phyloP scores from a whole-genome alignment of 768 basidiomycete genomes.

The Kwoniella shandongensis region DNA sequence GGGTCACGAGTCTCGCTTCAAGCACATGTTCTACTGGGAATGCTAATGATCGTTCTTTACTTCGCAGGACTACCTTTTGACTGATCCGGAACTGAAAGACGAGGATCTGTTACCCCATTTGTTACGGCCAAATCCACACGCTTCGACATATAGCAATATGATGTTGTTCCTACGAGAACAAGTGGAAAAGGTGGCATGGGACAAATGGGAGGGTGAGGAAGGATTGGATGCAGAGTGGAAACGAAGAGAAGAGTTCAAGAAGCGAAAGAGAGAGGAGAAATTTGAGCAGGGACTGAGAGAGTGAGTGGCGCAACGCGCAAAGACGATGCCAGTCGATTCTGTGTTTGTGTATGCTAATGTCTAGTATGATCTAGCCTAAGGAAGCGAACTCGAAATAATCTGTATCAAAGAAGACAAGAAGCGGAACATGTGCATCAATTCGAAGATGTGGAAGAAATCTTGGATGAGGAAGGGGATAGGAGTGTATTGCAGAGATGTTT shows the following conservation, averaged over 20 bases:
- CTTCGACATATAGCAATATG: conserved; percentile 96
- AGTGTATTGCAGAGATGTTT: conserved; percentile 67
- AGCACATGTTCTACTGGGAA: background rate
- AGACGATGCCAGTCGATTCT: background rate
- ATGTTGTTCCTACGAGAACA: conserved; percentile 94
- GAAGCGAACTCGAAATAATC: conserved; percentile 78
- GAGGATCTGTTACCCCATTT: conserved; percentile 88
- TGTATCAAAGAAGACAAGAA: conserved; percentile 84
- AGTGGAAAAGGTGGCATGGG: conserved; percentile 88
- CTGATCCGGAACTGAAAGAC: conserved; percentile 90
- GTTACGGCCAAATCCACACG: conserved; percentile 90
- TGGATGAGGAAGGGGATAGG: conserved; percentile 49
- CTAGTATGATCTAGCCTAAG: conserved; percentile 57
- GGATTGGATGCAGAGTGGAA: conserved; percentile 86
- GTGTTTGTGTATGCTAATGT: background rate
- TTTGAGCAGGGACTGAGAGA: conserved; percentile 88
- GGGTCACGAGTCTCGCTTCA: background rate
- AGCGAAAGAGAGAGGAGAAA: conserved; percentile 86
- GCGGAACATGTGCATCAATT: conserved; percentile 86
- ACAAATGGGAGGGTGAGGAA: conserved; percentile 95
- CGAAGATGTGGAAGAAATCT: conserved; percentile 59
- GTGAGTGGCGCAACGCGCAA: conserved; percentile 29
- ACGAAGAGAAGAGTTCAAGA: conserved; percentile 73
- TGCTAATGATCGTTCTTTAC: background rate
- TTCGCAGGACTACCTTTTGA: conserved; percentile 83